A percentile compares a stretch with the other conserved stretches of the same genome.
Conservation (phyloP, 2,329 filamentous ascomycete species). For the Pseudovirgaria hyperparasitica region DNA sequence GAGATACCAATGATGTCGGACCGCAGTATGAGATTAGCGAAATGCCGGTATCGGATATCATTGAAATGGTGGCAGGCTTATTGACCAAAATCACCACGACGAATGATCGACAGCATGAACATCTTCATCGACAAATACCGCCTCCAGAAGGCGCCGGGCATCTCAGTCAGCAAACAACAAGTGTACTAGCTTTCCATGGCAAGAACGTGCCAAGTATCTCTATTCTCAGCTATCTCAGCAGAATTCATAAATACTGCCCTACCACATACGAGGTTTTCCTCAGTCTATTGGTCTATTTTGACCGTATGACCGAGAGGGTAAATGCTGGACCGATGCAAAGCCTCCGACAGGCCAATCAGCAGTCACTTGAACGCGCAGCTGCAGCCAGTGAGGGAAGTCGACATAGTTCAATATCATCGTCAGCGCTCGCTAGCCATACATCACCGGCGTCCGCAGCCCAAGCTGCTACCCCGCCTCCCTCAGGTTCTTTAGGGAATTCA, state of each 20-base stretch:
- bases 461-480: conserved; percentile 35
- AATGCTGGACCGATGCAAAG: conserved; percentile 67
- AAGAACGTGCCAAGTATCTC: conserved; percentile 97
- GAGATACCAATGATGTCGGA: conserved; percentile 36
- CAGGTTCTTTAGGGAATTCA: conserved; percentile 32
- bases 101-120: conserved; percentile 89
- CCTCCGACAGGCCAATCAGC: conserved; percentile 40
- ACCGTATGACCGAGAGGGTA: conserved; percentile 94
- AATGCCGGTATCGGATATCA: conserved; percentile 95
- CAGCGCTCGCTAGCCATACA: conserved; percentile 16
- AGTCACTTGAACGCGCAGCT: conserved; percentile 24
- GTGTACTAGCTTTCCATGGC: conserved; percentile 87
- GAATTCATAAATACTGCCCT: conserved; percentile 97
- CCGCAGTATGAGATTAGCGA: conserved; percentile 85
- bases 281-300: conserved; percentile 91
- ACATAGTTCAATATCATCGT: conserved; percentile 18
- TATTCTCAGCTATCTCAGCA: conserved; percentile 85
- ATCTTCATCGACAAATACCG: conserved; percentile 63
- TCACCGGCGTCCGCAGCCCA: conserved; percentile 18
- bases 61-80: conserved; percentile 96
- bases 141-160: conserved; percentile 45
- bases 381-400: conserved; percentile 37
- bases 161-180: conserved; percentile 51
- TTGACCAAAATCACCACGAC: conserved; percentile 95
- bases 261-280: conserved; percentile 98